A percentile compares a stretch with the other conserved stretches of the same genome.
Evolutionary conservation across 2,329 filamentous ascomycete genomes (phyloP).

Genomic region (Uncinocarpus reesii): DNA sequence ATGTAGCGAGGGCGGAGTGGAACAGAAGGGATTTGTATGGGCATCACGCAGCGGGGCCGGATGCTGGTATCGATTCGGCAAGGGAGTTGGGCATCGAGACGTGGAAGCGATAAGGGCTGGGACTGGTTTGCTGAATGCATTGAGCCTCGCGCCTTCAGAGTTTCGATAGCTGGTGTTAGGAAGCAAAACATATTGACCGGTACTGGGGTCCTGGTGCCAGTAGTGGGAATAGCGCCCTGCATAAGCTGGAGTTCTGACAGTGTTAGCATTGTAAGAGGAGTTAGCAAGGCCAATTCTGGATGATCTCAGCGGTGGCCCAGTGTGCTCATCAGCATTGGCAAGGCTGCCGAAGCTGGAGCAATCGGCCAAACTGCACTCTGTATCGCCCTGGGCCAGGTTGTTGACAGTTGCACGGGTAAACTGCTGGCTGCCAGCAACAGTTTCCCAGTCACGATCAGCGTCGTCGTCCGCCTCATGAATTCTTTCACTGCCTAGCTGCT

Average conservation of each 20-base stretch:
- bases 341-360: slow-evolving; percentile 20
- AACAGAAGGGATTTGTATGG: slow-evolving; percentile 17
- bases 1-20: slow-evolving; percentile 14
- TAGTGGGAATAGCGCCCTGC: slow-evolving; percentile 11
- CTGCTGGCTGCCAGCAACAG: slow-evolving; percentile 19
- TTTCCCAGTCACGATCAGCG: slow-evolving; percentile 22
- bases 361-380: slow-evolving; percentile 22
- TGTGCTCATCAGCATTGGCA: slow-evolving; percentile 9
- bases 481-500: slow-evolving; percentile 73
- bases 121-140: neutral
- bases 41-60: slow-evolving; percentile 15
- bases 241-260: neutral
- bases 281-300: slow-evolving; percentile 2
- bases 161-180: slow-evolving; percentile 11
- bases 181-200: slow-evolving; percentile 10
- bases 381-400: slow-evolving; percentile 11
- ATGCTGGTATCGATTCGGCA: slow-evolving; percentile 16
- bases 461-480: slow-evolving; percentile 55
- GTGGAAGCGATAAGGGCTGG: slow-evolving; percentile 16
- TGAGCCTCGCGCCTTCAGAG: neutral
- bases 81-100: slow-evolving; percentile 11
- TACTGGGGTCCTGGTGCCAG: slow-evolving; percentile 9
- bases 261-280: slow-evolving; percentile 9
- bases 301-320: slow-evolving; percentile 1
- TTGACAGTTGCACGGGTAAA: slow-evolving; percentile 12